Evolutionary conservation across 2,329 filamentous ascomycete genomes (phyloP).

Genomic region (Pestalotiopsis sp.): DNA sequence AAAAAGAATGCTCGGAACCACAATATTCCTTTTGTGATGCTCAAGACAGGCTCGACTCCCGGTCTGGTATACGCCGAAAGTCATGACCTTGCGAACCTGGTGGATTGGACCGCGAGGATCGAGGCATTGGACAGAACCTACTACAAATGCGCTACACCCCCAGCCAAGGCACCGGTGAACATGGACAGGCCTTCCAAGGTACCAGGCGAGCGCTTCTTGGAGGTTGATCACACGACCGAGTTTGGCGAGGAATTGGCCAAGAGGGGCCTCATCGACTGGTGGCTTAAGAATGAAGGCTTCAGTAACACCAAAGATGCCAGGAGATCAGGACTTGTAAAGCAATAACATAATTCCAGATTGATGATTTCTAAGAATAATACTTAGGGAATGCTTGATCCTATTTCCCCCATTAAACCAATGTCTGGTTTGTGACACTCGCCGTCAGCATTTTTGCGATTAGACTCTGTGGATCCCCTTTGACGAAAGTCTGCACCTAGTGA

Average conservation of each 20-base stretch:
- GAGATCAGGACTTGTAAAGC: background rate
- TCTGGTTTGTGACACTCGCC: no score
- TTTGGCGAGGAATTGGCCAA: background rate
- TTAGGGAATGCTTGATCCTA: no score
- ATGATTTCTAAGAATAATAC: background rate
- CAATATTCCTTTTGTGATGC: background rate
- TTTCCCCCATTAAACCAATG: no score
- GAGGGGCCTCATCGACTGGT: constrained; percentile 2
- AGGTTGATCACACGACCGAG: background rate
- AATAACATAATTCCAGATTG: background rate
- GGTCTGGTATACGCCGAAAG: constrained; percentile 3
- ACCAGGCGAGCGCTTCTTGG: background rate
- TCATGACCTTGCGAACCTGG: background rate
- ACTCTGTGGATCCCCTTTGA: no score
- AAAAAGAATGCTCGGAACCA: background rate
- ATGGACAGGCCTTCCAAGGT: background rate
- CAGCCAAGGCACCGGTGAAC: background rate
- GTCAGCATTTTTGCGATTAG: no score
- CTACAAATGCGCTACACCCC: background rate
- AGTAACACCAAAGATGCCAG: background rate
- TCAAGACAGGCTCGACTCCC: background rate
- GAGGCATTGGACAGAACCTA: background rate
- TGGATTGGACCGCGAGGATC: background rate
- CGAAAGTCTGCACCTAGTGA: background rate
- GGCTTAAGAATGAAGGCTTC: background rate